Evolutionary conservation across 805 yeast genomes (phyloP), one percentile per base, ranked within the genome.

Genomic region (Komagataella phaffii): DNA sequence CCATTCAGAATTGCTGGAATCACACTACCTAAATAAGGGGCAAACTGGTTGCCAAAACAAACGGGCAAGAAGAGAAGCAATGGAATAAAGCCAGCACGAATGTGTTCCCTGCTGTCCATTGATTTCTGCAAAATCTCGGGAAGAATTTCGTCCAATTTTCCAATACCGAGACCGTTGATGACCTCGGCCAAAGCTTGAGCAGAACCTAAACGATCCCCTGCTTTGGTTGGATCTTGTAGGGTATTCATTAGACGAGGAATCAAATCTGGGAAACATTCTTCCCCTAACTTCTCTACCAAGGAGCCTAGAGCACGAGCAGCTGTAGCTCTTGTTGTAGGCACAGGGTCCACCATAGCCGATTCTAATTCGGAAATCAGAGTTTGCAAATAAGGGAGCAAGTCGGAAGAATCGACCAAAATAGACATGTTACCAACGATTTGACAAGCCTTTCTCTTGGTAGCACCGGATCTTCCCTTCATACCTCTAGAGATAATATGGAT

Each of bases 401-500:
- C 99, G 58, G 77, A 80, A 17, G 88, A 74, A 60, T 91, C 98
- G 17, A 95, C 96, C 60, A 93, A 74, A 64, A 93, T 88, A 1
- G 98, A 89, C 98, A 93, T 93, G 63, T 93, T 93, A 56, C 99
- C 99, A 30, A 93, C 97, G 72, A 93, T 91, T 68, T 93, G 97
- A 66, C 98, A 90, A 0, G 98, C 91, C 65, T 88, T 88, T 64
- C 86, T 80, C 72, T 91, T 93, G 4, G 93, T 87, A 46, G 81
- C 74, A 0, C 98, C 97, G n/a, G 96, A 85, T 61, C 99, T 75
- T 58, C 91, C 98, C 50, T 78, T 80, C 86, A 93, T 81, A 70
- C 98, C 99, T 66, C 99, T 80, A 64, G 88, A 93, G 49, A 93
- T 84, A 50, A 93, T 96, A 63, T 90, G 96, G 55, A 90, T 88